These are phyloP conservation scores for Boletus rubescentipes DNA, from an alignment of 768 basidiomycete species.

Conservation along the genomic window DNA sequence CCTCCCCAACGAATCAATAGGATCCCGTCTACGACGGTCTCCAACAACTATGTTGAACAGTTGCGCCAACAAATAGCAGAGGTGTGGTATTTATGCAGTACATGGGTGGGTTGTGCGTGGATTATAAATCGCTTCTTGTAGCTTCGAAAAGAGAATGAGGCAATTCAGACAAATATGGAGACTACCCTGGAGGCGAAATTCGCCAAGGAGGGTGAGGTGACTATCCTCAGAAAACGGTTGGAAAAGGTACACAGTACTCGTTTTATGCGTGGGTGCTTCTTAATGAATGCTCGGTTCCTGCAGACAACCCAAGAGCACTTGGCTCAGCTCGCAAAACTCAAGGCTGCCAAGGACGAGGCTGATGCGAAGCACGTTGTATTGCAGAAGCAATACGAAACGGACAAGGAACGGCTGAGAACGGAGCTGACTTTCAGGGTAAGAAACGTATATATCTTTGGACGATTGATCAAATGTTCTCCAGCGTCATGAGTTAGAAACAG, in stretches of 20 bases:
- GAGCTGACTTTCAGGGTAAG: conserved; percentile 68
- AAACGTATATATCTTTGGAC: conserved; percentile 3
- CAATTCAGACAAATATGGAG: conserved; percentile 44
- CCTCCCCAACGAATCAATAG: conserved; percentile 7
- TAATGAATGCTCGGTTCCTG: neutral
- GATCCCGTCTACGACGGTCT: conserved; percentile 1
- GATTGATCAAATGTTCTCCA: conserved; percentile 29
- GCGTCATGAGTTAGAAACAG: conserved; percentile 69
- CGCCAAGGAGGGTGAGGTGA: conserved; percentile 70
- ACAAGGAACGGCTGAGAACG: conserved; percentile 68
- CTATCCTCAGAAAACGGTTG: conserved; percentile 60
- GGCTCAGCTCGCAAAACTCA: conserved; percentile 54
- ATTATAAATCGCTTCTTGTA: conserved; percentile 27
- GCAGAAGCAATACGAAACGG: conserved; percentile 63
- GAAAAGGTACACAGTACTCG: conserved; percentile 50
- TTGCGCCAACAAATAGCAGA: conserved; percentile 44
- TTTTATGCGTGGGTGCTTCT: neutral
- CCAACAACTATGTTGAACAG: conserved; percentile 11
- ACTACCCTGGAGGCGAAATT: conserved; percentile 51
- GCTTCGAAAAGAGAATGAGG: conserved; percentile 51
- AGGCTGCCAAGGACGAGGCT: conserved; percentile 58
- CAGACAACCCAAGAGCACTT: conserved; percentile 62
- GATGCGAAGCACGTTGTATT: conserved; percentile 54
- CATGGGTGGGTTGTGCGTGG: conserved; percentile 9
- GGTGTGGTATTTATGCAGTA: conserved; percentile 35